A percentile compares a stretch with the other conserved stretches of the same genome.
These are phyloP conservation scores for Penicillium expansum DNA, from an alignment of 2,329 filamentous ascomycete genomes.

Conservation along the genomic window DNA sequence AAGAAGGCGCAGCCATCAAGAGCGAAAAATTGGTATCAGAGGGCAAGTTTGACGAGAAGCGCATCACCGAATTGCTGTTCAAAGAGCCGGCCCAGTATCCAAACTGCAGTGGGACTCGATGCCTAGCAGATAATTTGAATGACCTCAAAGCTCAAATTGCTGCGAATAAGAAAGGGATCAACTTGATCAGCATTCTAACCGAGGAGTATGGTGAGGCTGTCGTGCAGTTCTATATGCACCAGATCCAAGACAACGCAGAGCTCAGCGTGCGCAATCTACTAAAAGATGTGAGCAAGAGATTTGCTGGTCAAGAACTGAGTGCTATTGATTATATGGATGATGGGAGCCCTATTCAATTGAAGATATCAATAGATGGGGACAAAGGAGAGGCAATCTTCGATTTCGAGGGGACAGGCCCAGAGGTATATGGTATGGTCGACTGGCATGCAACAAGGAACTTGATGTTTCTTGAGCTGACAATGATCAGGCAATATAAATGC, in stretches of 20 bases:
- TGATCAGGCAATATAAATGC: constrained; percentile 68
- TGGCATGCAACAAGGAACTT: neutral
- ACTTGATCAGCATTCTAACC: constrained; percentile 67
- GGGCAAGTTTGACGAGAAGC: constrained; percentile 65
- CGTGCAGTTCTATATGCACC: constrained; percentile 75
- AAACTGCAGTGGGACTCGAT: constrained; percentile 72
- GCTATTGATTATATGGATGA: constrained; percentile 81
- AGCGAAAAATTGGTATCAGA: constrained; percentile 50
- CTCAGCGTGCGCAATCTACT: constrained; percentile 67
- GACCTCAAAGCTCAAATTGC: constrained; percentile 81
- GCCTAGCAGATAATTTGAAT: constrained; percentile 74
- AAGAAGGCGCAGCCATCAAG: constrained; percentile 64
- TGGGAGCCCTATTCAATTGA: constrained; percentile 71
- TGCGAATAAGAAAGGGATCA: constrained; percentile 78
- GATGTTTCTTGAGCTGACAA: neutral
- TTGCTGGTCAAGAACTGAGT: constrained; percentile 60
- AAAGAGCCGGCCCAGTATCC: constrained; percentile 68
- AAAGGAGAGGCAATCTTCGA: constrained; percentile 73
- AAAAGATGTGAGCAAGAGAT: constrained; percentile 63
- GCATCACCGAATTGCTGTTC: constrained; percentile 66
- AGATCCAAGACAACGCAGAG: constrained; percentile 75
- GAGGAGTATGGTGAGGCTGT: constrained; percentile 68
- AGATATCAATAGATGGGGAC: constrained; percentile 64
- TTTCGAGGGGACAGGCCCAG: constrained; percentile 71
- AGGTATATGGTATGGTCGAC: constrained; percentile 49